Conservation (phyloP, 129 eudicot genomes). For the Apium graveolens region DNA sequence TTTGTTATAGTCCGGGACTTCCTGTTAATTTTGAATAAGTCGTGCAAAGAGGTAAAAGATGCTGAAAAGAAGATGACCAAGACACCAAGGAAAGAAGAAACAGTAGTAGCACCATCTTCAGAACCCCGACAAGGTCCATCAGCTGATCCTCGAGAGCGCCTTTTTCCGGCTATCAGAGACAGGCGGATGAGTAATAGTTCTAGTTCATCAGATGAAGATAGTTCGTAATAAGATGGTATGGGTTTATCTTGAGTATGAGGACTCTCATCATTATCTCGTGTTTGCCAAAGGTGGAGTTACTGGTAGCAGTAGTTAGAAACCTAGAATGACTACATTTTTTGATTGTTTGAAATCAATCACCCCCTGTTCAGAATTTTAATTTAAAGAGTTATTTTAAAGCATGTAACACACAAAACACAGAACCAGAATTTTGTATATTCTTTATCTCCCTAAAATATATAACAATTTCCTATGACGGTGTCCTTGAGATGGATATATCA, state of each 20-base stretch:
- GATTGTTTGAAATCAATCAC: background rate
- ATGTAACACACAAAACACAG: background rate
- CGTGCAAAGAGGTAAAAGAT: conserved; percentile 64
- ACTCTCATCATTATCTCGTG: background rate
- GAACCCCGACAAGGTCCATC: conserved; percentile 25
- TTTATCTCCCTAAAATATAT: too few species aligned
- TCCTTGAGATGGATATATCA: too few species aligned
- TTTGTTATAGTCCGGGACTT: conserved; percentile 87
- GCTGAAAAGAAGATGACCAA: conserved; percentile 25
- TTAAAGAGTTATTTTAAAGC: background rate
- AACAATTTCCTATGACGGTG: background rate
- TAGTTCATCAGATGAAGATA: conserved; percentile 91
- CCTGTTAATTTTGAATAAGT: conserved; percentile 59
- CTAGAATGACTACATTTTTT: background rate
- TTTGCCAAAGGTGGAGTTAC: background rate
- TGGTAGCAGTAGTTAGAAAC: background rate
- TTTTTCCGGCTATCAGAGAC: conserved; percentile 59
- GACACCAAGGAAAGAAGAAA: conserved; percentile 33
- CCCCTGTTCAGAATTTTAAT: background rate
- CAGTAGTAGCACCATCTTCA: conserved; percentile 15
- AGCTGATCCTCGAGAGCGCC: conserved; percentile 35
- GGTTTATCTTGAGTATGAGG: background rate
- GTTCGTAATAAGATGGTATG: conserved; percentile 10
- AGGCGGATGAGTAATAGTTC: conserved; percentile 53
- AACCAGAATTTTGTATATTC: background rate